phyloP scores from a whole-genome alignment of 2,329 filamentous ascomycete genomes.

The Zymoseptoria pseudotritici region DNA sequence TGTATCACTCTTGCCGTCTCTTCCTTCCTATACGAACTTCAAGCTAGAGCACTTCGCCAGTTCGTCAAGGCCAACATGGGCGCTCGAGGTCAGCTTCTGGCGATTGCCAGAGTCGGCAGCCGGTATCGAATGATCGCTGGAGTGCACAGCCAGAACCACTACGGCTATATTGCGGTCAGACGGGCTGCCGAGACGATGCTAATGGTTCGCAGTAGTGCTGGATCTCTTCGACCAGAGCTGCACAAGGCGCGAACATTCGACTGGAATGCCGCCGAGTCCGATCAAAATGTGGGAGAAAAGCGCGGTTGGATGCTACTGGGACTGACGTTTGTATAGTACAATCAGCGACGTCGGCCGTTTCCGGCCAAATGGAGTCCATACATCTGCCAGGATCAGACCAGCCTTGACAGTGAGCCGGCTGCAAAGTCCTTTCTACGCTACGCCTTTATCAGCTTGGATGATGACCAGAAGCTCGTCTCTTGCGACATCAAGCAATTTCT shows the following conservation, averaged over 20 bases:
- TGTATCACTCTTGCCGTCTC: background rate
- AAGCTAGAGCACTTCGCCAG: background rate
- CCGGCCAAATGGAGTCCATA: background rate
- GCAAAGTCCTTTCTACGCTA: background rate
- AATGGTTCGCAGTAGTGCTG: conserved; percentile 1
- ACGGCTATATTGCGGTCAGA: conserved; percentile 10
- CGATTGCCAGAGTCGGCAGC: conserved; percentile 19
- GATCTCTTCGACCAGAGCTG: conserved; percentile 3
- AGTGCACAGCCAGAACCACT: conserved; percentile 20
- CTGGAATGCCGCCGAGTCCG: background rate
- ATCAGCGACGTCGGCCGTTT: background rate
- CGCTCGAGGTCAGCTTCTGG: conserved; percentile 23
- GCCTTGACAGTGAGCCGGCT: too few species aligned
- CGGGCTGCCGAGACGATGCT: conserved; percentile 3
- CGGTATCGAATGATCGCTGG: conserved; percentile 22
- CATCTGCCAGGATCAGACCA: too few species aligned
- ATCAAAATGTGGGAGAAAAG: background rate
- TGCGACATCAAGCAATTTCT: background rate
- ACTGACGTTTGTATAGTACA: background rate
- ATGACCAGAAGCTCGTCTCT: background rate
- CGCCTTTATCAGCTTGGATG: background rate
- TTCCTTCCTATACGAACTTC: background rate
- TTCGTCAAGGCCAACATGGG: conserved; percentile 15
- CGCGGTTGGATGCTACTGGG: too few species aligned
- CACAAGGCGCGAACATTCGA: background rate